Percentiles rank a stretch among this genome's conserved stretches.
phyloP scores from a whole-genome alignment of 2,329 filamentous ascomycete genomes.

The Aspergillus aculeatus region DNA sequence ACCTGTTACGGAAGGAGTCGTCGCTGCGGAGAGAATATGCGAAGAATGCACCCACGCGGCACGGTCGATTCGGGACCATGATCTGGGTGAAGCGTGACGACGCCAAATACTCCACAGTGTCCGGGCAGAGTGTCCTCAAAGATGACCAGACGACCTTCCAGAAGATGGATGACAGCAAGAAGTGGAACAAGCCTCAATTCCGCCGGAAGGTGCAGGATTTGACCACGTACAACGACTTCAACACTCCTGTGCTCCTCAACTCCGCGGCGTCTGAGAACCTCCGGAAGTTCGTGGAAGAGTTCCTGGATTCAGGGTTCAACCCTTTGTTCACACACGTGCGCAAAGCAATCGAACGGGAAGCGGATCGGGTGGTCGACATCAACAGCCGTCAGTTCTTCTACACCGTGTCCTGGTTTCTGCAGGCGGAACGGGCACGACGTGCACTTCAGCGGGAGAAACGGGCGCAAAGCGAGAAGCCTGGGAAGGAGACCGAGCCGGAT shows the following conservation, averaged over 20 bases:
- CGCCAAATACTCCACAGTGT: slow-evolving; percentile 79
- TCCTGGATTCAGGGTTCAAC: slow-evolving; percentile 93
- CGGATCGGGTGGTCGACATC: slow-evolving; percentile 72
- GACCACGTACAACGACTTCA: slow-evolving; percentile 67
- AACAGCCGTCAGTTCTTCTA: slow-evolving; percentile 90
- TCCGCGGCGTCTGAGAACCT: slow-evolving; percentile 72
- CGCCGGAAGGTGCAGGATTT: slow-evolving; percentile 62
- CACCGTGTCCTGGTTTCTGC: slow-evolving; percentile 85
- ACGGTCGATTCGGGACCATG: slow-evolving; percentile 96
- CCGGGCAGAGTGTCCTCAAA: slow-evolving; percentile 80
- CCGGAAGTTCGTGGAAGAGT: slow-evolving; percentile 82
- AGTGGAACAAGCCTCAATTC: slow-evolving; percentile 76
- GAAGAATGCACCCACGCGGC: slow-evolving; percentile 76
- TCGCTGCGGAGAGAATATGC: slow-evolving; percentile 77
- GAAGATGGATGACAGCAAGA: slow-evolving; percentile 89
- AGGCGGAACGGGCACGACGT: slow-evolving; percentile 75
- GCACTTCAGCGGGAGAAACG: slow-evolving; percentile 56
- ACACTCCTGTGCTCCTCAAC: slow-evolving; percentile 68
- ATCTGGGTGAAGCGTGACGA: slow-evolving; percentile 90
- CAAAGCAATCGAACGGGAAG: slow-evolving; percentile 86
- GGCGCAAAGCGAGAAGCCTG: slow-evolving; percentile 47
- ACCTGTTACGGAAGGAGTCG: slow-evolving; percentile 76
- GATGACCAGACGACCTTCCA: slow-evolving; percentile 70
- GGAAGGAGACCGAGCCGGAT: slow-evolving; percentile 62
- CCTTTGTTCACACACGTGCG: slow-evolving; percentile 81